phyloP scores from a whole-genome alignment of 2,329 filamentous ascomycete genomes.

The Neopestalotiopsis rosae region DNA sequence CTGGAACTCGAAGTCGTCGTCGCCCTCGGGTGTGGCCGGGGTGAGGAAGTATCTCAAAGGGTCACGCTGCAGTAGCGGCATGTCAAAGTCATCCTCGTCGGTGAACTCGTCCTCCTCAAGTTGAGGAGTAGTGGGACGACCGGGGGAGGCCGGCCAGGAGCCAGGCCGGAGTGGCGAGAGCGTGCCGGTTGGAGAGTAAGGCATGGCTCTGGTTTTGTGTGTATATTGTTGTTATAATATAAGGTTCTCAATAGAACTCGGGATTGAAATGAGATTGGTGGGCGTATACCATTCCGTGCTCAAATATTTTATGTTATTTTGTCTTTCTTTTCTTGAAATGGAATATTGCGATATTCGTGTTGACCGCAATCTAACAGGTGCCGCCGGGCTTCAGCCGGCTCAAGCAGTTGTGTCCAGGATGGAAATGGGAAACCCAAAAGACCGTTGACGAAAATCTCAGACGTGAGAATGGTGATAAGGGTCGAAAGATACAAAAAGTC shows the following conservation, averaged over 20 bases:
- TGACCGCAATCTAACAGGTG: slow-evolving; percentile 10
- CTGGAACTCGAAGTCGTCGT: slow-evolving; percentile 51
- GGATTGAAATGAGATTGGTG: not conserved
- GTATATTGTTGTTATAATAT: not conserved
- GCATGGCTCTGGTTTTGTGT: slow-evolving; percentile 26
- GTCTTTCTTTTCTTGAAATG: not conserved
- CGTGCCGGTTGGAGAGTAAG: slow-evolving; percentile 29
- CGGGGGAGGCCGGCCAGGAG: slow-evolving; percentile 59
- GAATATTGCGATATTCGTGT: slow-evolving; percentile 11
- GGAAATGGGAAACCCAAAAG: not conserved
- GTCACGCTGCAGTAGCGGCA: slow-evolving; percentile 52
- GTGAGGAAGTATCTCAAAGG: slow-evolving; percentile 63
- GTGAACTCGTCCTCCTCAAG: slow-evolving; percentile 48
- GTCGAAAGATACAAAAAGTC: slow-evolving; percentile 13
- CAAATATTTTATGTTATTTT: slow-evolving; percentile 3
- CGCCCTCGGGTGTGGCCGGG: slow-evolving; percentile 47
- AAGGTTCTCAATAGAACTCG: not conserved
- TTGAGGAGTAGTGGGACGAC: slow-evolving; percentile 49
- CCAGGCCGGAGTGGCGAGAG: slow-evolving; percentile 44
- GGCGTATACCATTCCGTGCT: not conserved
- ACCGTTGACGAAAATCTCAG: slow-evolving; percentile 7
- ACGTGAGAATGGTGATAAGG: slow-evolving; percentile 5
- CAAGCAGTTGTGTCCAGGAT: slow-evolving; percentile 9
- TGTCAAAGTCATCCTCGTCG: slow-evolving; percentile 47
- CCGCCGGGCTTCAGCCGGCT: slow-evolving; percentile 19